Evolutionary conservation across 495 filamentous ascomycete species (phyloP).

Genomic region (Lasiosphaeris hirsuta): DNA sequence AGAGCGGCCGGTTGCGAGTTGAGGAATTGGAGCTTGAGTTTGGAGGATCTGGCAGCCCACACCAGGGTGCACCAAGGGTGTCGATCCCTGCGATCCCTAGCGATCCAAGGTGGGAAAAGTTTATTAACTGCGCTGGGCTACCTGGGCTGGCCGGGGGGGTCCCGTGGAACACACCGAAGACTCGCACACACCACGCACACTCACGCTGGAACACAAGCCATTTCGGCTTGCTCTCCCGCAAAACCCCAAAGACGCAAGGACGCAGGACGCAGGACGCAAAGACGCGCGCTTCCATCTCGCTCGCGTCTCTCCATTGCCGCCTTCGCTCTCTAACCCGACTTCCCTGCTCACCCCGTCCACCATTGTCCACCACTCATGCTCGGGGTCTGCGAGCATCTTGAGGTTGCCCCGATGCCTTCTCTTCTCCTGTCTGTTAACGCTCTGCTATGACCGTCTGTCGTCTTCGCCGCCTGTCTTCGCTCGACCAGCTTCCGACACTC

Average conservation of each 20-base stretch:
- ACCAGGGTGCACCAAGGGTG: too few relatives aligned
- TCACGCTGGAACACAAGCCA: conserved; percentile 21
- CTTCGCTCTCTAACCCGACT: conserved; percentile 6
- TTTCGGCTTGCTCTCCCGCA: conserved; percentile 21
- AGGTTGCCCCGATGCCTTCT: conserved; percentile 26
- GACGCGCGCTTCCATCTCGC: conserved; percentile 38
- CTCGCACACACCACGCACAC: conserved; percentile 9
- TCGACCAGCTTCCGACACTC: conserved; percentile 23
- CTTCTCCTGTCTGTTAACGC: conserved; percentile 21
- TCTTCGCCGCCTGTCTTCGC: conserved; percentile 1
- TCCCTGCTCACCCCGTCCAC: conserved; percentile 8
- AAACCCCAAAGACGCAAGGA: background rate
- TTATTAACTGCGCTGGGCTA: conserved; percentile 6
- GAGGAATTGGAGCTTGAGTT: too few relatives aligned
- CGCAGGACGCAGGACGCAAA: conserved; percentile 11
- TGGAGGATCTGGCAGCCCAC: too few relatives aligned
- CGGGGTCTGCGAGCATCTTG: conserved; percentile 24
- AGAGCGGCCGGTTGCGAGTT: too few relatives aligned
- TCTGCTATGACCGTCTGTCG: conserved; percentile 21
- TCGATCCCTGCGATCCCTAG: background rate
- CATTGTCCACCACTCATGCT: conserved; percentile 33
- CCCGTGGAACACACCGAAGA: conserved; percentile 12
- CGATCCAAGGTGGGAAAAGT: conserved; percentile 13
- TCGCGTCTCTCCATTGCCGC: conserved; percentile 40
- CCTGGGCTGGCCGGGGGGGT: conserved; percentile 3